A percentile compares a stretch with the other conserved stretches of the same genome.
Evolutionary conservation across 345 rosid genomes (phyloP).

Genomic region (Turritis glabra): DNA sequence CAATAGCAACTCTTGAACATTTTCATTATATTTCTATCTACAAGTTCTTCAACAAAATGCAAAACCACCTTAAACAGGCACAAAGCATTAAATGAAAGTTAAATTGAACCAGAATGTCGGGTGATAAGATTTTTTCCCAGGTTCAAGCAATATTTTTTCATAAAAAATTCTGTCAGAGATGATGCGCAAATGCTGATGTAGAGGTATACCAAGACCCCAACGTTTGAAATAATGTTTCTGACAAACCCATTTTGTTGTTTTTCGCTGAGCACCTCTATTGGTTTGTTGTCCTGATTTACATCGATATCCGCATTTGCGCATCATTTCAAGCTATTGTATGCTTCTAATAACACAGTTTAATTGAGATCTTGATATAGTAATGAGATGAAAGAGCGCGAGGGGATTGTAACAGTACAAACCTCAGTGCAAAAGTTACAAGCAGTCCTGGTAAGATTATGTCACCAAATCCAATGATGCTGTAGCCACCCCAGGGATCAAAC

Average conservation of each 20-base stretch:
- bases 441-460: slow-evolving; percentile 96
- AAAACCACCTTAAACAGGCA: background rate
- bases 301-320: background rate
- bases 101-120: background rate
- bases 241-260: background rate
- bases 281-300: slow-evolving; percentile 9
- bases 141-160: background rate
- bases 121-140: background rate
- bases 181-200: slow-evolving; percentile 46
- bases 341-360: slow-evolving; percentile 3
- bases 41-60: background rate
- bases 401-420: slow-evolving; percentile 47
- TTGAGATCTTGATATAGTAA: slow-evolving; percentile 5
- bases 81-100: background rate
- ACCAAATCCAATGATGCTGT: slow-evolving; percentile 96
- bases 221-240: background rate
- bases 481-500: slow-evolving; percentile 99
- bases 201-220: slow-evolving; percentile 40
- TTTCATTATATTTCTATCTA: background rate
- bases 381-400: background rate
- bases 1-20: background rate
- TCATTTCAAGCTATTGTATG: slow-evolving; percentile 9
- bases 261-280: background rate
- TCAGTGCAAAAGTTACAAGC: slow-evolving; percentile 83
- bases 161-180: slow-evolving; percentile 37